Base-by-base conservation (phyloP, 352 stramenopile species). In the Pythium folliculosum region DNA sequence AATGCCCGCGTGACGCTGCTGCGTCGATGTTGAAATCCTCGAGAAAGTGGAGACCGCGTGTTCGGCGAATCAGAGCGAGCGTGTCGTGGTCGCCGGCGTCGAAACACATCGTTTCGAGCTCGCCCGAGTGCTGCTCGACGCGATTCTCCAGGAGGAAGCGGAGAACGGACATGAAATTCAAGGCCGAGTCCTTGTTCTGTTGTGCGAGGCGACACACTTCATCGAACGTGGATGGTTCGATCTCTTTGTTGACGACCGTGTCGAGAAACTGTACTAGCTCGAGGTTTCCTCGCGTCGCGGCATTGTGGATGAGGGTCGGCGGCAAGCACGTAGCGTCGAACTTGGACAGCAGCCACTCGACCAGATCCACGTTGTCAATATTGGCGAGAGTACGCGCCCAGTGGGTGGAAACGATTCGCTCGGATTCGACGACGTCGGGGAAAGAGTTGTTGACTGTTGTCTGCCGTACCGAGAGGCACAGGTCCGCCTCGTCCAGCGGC, bases 31-130 rank as follows among this genome's bases (percentile, higher is more conserved):
- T 55, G 14, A 55, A 22, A 9, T 27, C 25, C 13, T 35, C 23
- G 8, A 55, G 25, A 38, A 38, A 55, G 23, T 21, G 49, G 23
- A 55, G 49, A 32, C 49, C 25, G 49, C 49, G 49, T 40, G 49
- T 55, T 16, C 32, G 49, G 5, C 35, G 49, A 17, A 55, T 38
- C 5, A 55, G 12, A 9, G 22, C 49, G 6, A 55, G 49, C 13
- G 49, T 55, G 9, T 19, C 14, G 23, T 55, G 49, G 49, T 55
- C 49, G 4, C 49, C 49, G 5, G 49, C 13, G 9, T 55, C 17
- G 3, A 55, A 38, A 21, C 22, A 25, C n/a, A 9, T 12, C 13
- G 8, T 4, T 38, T 55, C 49, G 23, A 55, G 25, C 12, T 37
- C 49, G 13, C 22, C 13, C 23, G 49, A 37, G 23, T 55, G 49